Percentiles rank a stretch among this genome's conserved stretches.
phyloP scores from a whole-genome alignment of 805 yeast genomes.

The Yarrowia hollandica region DNA sequence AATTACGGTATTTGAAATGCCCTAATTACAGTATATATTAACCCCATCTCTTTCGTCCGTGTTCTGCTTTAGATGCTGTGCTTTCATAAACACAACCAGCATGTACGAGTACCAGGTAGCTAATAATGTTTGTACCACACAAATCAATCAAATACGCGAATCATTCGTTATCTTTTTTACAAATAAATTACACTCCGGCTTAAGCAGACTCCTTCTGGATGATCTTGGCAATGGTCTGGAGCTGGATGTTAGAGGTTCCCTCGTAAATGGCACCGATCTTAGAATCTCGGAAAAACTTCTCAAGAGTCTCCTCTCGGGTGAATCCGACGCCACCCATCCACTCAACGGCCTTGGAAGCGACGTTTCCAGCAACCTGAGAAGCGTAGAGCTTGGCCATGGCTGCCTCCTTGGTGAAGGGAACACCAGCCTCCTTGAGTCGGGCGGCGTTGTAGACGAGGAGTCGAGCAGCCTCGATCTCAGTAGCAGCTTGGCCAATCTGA shows the following conservation, averaged over 20 bases:
- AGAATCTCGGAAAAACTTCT: slow-evolving; percentile 48
- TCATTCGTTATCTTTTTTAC: slow-evolving; percentile 14
- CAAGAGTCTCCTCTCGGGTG: slow-evolving; percentile 47
- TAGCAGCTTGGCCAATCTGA: slow-evolving; percentile 48
- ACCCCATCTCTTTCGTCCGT: no score
- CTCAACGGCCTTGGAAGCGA: slow-evolving; percentile 47
- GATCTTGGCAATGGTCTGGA: slow-evolving; percentile 47
- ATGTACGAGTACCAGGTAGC: no score
- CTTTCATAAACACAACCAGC: no score
- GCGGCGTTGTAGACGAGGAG: slow-evolving; percentile 48
- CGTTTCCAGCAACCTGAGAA: slow-evolving; percentile 45
- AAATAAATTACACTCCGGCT: slow-evolving; percentile 22
- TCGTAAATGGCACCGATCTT: slow-evolving; percentile 50
- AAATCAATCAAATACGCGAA: neutral
- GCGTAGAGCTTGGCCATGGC: slow-evolving; percentile 50
- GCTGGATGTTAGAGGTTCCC: slow-evolving; percentile 49
- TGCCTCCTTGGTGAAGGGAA: slow-evolving; percentile 46
- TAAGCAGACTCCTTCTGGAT: slow-evolving; percentile 40
- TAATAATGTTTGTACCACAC: no score
- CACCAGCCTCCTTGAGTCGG: slow-evolving; percentile 48
- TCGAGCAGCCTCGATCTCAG: slow-evolving; percentile 48
- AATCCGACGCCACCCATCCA: slow-evolving; percentile 53
- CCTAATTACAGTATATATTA: no score
- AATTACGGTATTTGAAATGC: no score
- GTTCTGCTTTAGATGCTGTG: no score